Base-by-base conservation (phyloP, 441 rosid genomes). In the Breynia disticha region DNA sequence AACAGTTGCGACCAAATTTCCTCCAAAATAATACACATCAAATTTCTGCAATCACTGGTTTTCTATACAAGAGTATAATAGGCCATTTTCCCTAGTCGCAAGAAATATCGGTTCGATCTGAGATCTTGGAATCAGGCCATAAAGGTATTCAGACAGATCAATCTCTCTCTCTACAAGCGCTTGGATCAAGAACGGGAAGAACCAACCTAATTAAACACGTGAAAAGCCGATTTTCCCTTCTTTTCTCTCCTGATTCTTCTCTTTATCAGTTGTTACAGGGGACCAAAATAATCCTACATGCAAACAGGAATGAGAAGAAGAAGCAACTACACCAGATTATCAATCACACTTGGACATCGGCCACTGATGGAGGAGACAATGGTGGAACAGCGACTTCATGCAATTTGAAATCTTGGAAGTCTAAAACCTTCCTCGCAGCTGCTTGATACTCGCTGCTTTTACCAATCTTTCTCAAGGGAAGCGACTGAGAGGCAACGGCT, bases 281-380 rank as follows among this genome's bases (percentile, higher is more conserved):
- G 47, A 54, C 28, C 52, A 51, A 37, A 43, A 43, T 54, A 56
- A 50, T 61, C 59, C 35, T 11, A 19, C 17, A 20, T 28, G 37
- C 10, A 59, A 55, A 61, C 61, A 60, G 65, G 66, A 64, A 57
- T 50, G 59, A 65, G 60, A 56, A 64, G 57, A 56, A 54, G 67
- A 64, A 56, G 61, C 69, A 68, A 50, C 46, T 53, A 41, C 50
- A 60, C 59, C 54, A 41, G 22, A 7, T 13, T 50, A 44, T 56
- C 38, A 17, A 55, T 62, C 65, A 68, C 20, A 18, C 75, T 61
- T 65, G 64, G 50, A 44, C 53, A 20, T 55, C 67, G 50, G 76
- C 75, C 52, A 64, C 55, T 55, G 79, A 81, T 11, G 95, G 97
- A 55, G 97, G 82, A 48, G 97, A 71, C 54, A 77, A 61, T 46